A percentile compares a stretch with the other conserved stretches of the same genome.
Conservation (phyloP, 331 rosid species). For the Rhamnella rubrinervis region DNA sequence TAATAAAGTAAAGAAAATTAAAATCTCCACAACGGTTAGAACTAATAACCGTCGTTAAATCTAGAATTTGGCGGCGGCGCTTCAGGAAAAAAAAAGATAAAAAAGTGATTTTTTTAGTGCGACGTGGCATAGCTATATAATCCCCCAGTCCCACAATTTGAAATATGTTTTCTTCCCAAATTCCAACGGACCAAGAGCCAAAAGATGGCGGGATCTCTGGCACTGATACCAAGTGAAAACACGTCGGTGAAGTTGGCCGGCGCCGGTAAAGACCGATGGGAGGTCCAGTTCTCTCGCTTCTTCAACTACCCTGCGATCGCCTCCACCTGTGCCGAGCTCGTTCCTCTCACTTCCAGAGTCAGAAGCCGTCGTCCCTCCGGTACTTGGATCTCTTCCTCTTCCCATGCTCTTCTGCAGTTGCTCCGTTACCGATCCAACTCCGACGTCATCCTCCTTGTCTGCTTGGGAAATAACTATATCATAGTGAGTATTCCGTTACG, state of each 20-base stretch:
- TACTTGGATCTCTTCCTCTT: constrained; percentile 72
- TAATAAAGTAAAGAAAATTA: too few relatives aligned
- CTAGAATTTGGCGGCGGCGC: too few relatives aligned
- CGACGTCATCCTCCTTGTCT: constrained; percentile 46
- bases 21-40: too few relatives aligned
- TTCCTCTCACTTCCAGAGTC: constrained; percentile 46
- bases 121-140: too few relatives aligned
- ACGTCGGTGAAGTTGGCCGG: constrained; percentile 3
- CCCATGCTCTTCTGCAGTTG: constrained; percentile 55
- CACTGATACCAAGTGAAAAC: constrained; percentile 24
- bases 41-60: too few relatives aligned
- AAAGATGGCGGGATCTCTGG: constrained; percentile 66
- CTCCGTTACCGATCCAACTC: constrained; percentile 26
- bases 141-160: too few relatives aligned
- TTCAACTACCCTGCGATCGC: constrained; percentile 48
- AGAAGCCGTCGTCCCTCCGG: constrained; percentile 52
- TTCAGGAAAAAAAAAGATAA: too few relatives aligned
- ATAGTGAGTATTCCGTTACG: constrained; percentile 36
- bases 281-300: constrained; percentile 72
- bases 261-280: constrained; percentile 59
- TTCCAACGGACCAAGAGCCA: background rate
- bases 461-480: constrained; percentile 30
- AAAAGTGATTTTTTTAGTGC: too few relatives aligned
- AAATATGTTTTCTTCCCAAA: background rate
- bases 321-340: constrained; percentile 41